Base-by-base conservation (phyloP, 768 basidiomycete species). In the Lactarius sp. region DNA sequence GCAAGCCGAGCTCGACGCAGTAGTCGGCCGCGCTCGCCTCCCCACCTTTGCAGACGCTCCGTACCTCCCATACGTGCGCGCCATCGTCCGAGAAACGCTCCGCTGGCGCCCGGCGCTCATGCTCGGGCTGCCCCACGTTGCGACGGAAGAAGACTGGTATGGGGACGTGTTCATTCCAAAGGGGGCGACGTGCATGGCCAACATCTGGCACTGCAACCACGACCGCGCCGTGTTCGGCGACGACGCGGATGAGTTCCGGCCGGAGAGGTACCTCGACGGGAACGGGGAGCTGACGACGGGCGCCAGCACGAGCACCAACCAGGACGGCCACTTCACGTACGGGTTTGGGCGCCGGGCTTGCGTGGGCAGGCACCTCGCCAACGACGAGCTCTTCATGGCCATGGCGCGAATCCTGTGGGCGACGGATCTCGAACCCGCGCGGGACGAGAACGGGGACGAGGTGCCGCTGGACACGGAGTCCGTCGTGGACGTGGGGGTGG, bases 131-230 rank as follows among this genome's bases (percentile, higher is more conserved):
- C 57, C 58, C 1, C 60, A 52, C 36, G 52, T 20, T 34, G 33
- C 60, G 62, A 52, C 62, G 61, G 52, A 64, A 52, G 74, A 75
- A 39, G 74, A 74, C 34, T 60, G 59, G 52, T 60, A 60, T 18
- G 20, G 50, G n/a, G 59, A 33, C 31, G 42, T 62, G 52, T 64
- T 70, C 56, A 76, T 78, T 16, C 76, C 77, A 0, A 73, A 70
- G 37, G 76, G 75, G 10, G 72, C 75, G 2, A 69, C 73, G 1
- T 68, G 76, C 31, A 61, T 75, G 27, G 66, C 69, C 12, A 75
- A 75, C 51, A 16, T 53, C n/a, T 63, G 67, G 59, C 44, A 44
- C 7, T 42, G 57, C 22, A 59, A 60, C 42, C 37, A 60, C 6
- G 44, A 61, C 52, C 46, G 52, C 20, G 37, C 52, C 33, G 14